Evolutionary conservation across 2,329 filamentous ascomycete genomes (phyloP), one percentile per base, ranked within the genome.

Genomic region (Diaporthe amygdali): DNA sequence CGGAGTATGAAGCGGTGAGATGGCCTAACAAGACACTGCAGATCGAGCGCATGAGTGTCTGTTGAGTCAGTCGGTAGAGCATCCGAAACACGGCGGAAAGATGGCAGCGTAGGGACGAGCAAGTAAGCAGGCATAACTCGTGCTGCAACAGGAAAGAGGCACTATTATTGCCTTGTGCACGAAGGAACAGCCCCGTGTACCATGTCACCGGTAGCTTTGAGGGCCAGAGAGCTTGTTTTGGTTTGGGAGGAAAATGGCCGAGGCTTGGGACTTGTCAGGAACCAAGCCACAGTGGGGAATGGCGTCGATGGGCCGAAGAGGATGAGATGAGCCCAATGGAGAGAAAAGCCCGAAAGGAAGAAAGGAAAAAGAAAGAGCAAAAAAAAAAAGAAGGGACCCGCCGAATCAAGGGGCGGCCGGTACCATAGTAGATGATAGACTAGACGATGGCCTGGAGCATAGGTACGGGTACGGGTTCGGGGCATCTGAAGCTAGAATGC

Each of bases 21-120:
- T 39, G 37, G 37, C 25, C 39, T 27, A 44, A 37, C 17, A 9
- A 32, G 32, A 27, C 22, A 27, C n/a, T 30, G 39, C 9, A 44
- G 27, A 63, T 25, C 30, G 44, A 37, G 44, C 22, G 32, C 30
- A 49, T 37, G n/a, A 37, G 59, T 15, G 4, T 14, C 27, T 64
- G 59, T 44, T 64, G 59, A 64, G 59, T 64, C 59, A 64, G 59
- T 64, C 59, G 59, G 59, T 49, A 34, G 30, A 49, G 44, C 44
- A 49, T 49, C 59, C 59, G 59, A 64, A 64, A 64, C 44, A 44
- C 44, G 44, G 4, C 4, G 44, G 15, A 37, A 25, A 12, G 59
- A 25, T 37, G 44, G 14, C 30, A 30, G 25, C 39, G 14, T 14
- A 25, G n/a, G 20, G 30, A 30, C 5, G 34, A 30, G 41, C n/a